Evolutionary conservation across 371 early-diverging fungal species (phyloP).

Genomic region (Rhizopus stolonifer): DNA sequence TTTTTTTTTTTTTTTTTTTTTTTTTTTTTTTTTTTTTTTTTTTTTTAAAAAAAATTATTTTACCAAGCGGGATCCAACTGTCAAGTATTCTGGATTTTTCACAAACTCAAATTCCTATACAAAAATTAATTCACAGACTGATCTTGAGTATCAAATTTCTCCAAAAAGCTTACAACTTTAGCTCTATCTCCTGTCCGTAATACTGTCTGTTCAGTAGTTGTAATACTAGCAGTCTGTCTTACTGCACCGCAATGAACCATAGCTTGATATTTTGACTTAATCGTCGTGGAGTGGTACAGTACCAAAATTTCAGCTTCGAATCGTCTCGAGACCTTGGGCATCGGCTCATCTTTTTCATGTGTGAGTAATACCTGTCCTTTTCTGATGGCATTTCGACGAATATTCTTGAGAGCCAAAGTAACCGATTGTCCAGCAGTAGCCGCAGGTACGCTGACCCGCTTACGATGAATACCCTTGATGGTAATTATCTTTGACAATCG

Average conservation of each 20-base stretch:
- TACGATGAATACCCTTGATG: conserved; percentile 87
- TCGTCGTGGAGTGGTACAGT: conserved; percentile 90
- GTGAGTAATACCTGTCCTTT: conserved; percentile 89
- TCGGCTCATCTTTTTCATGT: conserved; percentile 51
- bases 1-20: no score
- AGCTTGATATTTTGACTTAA: conserved; percentile 86
- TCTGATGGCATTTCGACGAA: conserved; percentile 73
- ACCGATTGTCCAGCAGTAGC: conserved; percentile 86
- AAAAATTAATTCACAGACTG: background rate
- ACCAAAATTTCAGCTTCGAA: conserved; percentile 93
- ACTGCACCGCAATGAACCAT: conserved; percentile 93
- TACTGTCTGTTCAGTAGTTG: conserved; percentile 68
- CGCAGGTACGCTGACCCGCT: conserved; percentile 75
- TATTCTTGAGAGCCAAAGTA: conserved; percentile 83
- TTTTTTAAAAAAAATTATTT: no score
- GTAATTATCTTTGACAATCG: no score
- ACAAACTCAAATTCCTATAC: conserved; percentile 73
- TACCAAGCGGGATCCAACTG: conserved; percentile 71
- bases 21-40: no score
- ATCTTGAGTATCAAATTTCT: conserved; percentile 9
- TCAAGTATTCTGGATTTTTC: conserved; percentile 80
- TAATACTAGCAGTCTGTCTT: conserved; percentile 85
- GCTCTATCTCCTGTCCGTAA: conserved; percentile 90
- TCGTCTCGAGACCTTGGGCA: conserved; percentile 66
- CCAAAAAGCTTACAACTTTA: conserved; percentile 56